phyloP scores from a whole-genome alignment of 768 basidiomycete genomes.

The Lactifluus pinguis region DNA sequence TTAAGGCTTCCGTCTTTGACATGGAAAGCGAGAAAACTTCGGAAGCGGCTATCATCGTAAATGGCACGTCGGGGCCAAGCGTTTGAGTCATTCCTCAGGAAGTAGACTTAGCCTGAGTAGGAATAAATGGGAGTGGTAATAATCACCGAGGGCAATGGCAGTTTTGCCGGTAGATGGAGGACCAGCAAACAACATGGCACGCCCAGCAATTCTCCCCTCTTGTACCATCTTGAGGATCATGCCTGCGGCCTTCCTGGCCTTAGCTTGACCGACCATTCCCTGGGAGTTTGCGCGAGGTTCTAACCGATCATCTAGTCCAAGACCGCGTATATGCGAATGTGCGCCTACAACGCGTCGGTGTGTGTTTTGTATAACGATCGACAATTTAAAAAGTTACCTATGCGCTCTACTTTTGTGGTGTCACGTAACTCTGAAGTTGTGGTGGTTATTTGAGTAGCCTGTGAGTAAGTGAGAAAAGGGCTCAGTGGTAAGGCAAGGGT shows the following conservation, averaged over 20 bases:
- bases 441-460: constrained; percentile 69
- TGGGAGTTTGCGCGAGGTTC: constrained; percentile 85
- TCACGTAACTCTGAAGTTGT: constrained; percentile 75
- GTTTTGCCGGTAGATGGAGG: constrained; percentile 98
- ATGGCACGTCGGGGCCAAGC: constrained; percentile 89
- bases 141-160: constrained; percentile 88
- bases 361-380: constrained; percentile 3
- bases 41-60: constrained; percentile 95
- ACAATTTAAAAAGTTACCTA: constrained; percentile 39
- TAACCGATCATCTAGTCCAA: constrained; percentile 86
- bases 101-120: not conserved
- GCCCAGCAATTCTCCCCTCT: constrained; percentile 89
- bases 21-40: constrained; percentile 98
- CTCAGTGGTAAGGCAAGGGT: not conserved
- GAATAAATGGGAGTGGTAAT: not conserved
- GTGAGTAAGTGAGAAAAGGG: not conserved
- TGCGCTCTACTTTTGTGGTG: constrained; percentile 89
- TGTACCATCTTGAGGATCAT: constrained; percentile 98
- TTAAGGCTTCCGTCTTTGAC: constrained; percentile 97
- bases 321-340: constrained; percentile 91
- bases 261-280: constrained; percentile 96
- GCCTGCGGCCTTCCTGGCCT: constrained; percentile 94
- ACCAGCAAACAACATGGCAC: constrained; percentile 94
- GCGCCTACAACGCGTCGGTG: constrained; percentile 43
- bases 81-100: constrained; percentile 87